Evolutionary conservation across 176 grass and related monocot genomes (phyloP), one percentile per base, ranked within the genome.

Genomic region (Avena eriantha): DNA sequence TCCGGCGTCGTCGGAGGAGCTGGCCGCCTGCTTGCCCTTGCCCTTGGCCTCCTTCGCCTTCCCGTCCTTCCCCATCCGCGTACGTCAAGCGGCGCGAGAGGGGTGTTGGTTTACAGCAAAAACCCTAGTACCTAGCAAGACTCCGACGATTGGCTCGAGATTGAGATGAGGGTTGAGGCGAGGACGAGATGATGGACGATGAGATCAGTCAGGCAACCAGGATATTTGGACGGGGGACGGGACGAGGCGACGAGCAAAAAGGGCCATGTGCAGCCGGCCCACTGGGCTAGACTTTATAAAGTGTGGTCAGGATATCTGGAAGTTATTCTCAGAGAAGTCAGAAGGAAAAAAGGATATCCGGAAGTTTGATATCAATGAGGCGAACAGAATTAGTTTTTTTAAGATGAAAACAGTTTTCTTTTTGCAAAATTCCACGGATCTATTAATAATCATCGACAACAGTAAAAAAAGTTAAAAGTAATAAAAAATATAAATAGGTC

Each of bases 1-100:
- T 17, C 83, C 90, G 46, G 79, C 85, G 12, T 87, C 85, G 26
- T 80, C 89, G 7, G 92, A 86, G 18, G 92, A 86, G 7, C 82
- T 55, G 34, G 93, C 92, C 53, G 94, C 92, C 39, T 87, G 87
- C 90, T 98, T 98, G 35, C 97, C 94, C 60, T 98, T 98, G 5
- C 95, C 88, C 78, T 88, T 84, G 11, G 83, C 63, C 0, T 98
- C 96, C 90, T 98, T 98, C 8, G 88, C 7, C 63, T 96, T 98
- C 82, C 92, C 90, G 76, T 94, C 96, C 73, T 94, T 98, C 70
- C 96, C 93, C 96, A 96, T 98, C 83, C 17, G 36, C 76, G 31
- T 17, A 56, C 14, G n/a, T 18, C 72, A 29, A 17, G 45, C 16
- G 16, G 39, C 21, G 54, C 51, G 54, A 63, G 58, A 55, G 48